A percentile compares a stretch with the other conserved stretches of the same genome.
Evolutionary conservation across 495 filamentous ascomycete genomes (phyloP).

Genomic region (Neurospora intermedia): DNA sequence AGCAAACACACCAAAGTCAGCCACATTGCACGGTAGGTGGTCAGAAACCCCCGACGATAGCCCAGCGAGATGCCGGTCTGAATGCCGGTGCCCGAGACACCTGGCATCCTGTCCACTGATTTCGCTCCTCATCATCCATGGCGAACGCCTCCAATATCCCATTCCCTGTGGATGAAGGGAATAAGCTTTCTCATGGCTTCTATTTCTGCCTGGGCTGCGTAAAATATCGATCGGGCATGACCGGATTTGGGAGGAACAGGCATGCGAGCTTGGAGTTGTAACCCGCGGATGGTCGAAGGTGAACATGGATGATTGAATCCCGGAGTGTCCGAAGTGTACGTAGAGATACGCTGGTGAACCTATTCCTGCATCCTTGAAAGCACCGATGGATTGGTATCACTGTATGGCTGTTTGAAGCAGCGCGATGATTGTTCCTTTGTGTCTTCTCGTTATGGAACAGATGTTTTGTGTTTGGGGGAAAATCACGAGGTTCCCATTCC

Average conservation of each 20-base stretch:
- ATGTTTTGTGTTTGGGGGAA: not conserved
- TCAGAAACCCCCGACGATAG: not conserved
- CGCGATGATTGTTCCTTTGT: not conserved
- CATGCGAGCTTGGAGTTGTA: not conserved
- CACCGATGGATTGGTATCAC: not conserved
- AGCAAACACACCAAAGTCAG: not conserved
- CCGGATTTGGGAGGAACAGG: not conserved
- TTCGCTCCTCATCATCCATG: not conserved
- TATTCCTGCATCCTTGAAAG: not conserved
- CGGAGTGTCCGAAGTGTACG: not conserved
- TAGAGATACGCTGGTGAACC: not conserved
- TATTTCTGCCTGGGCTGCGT: not conserved
- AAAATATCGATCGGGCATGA: not conserved
- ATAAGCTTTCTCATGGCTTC: not conserved
- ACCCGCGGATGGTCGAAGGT: not conserved
- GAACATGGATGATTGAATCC: not conserved
- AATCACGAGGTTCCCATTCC: not conserved
- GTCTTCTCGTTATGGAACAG: not conserved
- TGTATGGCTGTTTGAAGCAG: not conserved
- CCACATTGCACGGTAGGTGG: not conserved
- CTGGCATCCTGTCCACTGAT: not conserved
- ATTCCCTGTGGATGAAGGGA: not conserved
- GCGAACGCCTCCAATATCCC: not conserved
- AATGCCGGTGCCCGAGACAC: not conserved
- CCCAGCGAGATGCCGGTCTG: not conserved